Conservation (phyloP, 2,329 filamentous ascomycete genomes). For the Penicillium sp. region DNA sequence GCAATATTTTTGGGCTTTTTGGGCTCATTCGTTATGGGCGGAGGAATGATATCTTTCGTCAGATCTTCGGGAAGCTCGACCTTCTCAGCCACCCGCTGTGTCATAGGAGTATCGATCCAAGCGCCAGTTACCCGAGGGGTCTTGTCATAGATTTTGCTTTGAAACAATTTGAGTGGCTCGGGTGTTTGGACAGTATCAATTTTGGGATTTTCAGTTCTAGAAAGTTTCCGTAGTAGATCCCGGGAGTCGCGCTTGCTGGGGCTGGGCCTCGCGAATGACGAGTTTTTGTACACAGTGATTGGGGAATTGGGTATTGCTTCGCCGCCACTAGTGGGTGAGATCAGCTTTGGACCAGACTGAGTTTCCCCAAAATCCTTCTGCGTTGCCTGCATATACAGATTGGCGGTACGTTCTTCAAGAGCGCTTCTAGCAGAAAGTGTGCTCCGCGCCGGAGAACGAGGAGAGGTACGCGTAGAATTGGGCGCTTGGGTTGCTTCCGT, state of each 20-base stretch:
- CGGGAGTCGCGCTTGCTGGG: conserved; percentile 39
- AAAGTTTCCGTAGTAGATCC: conserved; percentile 45
- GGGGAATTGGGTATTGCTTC: conserved; percentile 42
- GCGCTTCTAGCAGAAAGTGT: conserved; percentile 23
- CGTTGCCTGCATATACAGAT: conserved; percentile 13
- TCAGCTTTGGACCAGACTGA: conserved; percentile 15
- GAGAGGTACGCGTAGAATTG: conserved; percentile 31
- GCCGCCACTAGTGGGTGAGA: conserved; percentile 22
- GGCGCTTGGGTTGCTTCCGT: conserved; percentile 32
- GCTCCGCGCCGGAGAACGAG: conserved; percentile 32
- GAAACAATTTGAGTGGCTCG: conserved; percentile 32
- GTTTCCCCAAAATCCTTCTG: conserved; percentile 12
- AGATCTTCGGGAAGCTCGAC: conserved; percentile 24
- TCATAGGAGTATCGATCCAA: conserved; percentile 50
- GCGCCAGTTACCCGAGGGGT: conserved; percentile 48
- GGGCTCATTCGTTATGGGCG: conserved; percentile 14
- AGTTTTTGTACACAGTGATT: conserved; percentile 38
- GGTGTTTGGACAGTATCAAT: conserved; percentile 36
- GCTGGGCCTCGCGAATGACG: conserved; percentile 32
- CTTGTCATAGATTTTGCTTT: conserved; percentile 40
- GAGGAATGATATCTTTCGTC: conserved; percentile 27
- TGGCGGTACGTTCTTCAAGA: conserved; percentile 25
- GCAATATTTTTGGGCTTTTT: conserved; percentile 7
- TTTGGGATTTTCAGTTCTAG: conserved; percentile 40
- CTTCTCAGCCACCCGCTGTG: conserved; percentile 32